phyloP scores from a whole-genome alignment of 2,329 filamentous ascomycete species.

The Colletotrichum gigasporum region DNA sequence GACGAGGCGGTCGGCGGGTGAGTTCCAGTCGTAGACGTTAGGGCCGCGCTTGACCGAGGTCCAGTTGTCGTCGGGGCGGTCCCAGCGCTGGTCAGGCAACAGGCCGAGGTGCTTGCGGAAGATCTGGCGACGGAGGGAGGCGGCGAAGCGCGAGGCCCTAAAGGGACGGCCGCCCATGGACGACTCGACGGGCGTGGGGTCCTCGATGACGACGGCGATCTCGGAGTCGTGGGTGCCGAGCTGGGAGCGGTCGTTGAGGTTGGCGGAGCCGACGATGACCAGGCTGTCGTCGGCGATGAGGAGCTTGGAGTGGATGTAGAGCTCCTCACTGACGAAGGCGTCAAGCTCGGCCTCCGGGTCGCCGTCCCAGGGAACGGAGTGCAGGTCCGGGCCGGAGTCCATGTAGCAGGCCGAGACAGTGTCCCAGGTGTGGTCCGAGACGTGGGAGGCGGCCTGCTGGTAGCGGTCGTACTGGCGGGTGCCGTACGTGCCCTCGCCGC shows the following conservation, averaged over 20 bases:
- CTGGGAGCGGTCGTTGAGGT: slow-evolving; percentile 74
- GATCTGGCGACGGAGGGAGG: slow-evolving; percentile 83
- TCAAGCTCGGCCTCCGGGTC: slow-evolving; percentile 64
- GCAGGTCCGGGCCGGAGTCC: slow-evolving; percentile 77
- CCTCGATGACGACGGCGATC: slow-evolving; percentile 89
- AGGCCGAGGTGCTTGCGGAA: slow-evolving; percentile 94
- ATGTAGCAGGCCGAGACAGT: slow-evolving; percentile 85
- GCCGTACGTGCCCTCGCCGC: slow-evolving; percentile 41
- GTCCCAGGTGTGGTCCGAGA: slow-evolving; percentile 72
- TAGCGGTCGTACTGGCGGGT: slow-evolving; percentile 70
- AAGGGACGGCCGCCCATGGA: slow-evolving; percentile 79
- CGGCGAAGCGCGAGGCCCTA: slow-evolving; percentile 78
- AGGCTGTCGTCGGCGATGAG: slow-evolving; percentile 84
- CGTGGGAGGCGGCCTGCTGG: slow-evolving; percentile 71
- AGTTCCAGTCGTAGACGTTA: slow-evolving; percentile 80
- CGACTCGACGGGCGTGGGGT: slow-evolving; percentile 74
- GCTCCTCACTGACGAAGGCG: slow-evolving; percentile 70
- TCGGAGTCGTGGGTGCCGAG: slow-evolving; percentile 87
- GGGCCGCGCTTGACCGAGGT: slow-evolving; percentile 74
- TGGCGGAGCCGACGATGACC: slow-evolving; percentile 80
- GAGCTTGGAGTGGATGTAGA: slow-evolving; percentile 74
- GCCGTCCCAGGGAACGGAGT: slow-evolving; percentile 64
- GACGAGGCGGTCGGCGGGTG: slow-evolving; percentile 73
- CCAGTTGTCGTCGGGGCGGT: slow-evolving; percentile 76
- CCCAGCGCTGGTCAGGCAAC: slow-evolving; percentile 77